phyloP scores from a whole-genome alignment of 106 monocot genomes.

The Hemerocallis citrina region DNA sequence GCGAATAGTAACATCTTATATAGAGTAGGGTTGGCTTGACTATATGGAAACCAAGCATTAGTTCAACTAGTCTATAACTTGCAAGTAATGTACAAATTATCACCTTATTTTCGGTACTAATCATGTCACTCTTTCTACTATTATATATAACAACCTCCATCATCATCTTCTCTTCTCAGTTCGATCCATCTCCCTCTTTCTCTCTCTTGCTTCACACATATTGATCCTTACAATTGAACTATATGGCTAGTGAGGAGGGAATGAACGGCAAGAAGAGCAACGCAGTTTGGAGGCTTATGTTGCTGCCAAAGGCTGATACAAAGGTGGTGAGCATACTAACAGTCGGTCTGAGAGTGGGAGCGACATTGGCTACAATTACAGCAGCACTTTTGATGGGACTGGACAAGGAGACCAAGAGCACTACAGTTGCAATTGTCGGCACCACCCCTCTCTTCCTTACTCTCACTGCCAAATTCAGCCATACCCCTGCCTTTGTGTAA shows the following conservation, averaged over 20 bases:
- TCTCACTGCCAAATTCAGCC: slow-evolving; percentile 36
- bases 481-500: slow-evolving; percentile 69
- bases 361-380: slow-evolving; percentile 18
- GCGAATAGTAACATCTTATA: neutral
- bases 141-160: neutral
- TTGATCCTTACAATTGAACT: neutral
- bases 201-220: neutral
- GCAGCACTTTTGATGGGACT: slow-evolving; percentile 52
- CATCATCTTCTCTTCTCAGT: too few relatives aligned
- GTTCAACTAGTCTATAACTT: neutral
- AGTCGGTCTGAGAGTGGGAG: slow-evolving; percentile 17
- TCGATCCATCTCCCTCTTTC: too few relatives aligned
- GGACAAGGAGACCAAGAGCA: slow-evolving; percentile 40
- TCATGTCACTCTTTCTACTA: too few relatives aligned
- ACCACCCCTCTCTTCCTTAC: slow-evolving; percentile 39
- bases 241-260: neutral
- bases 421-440: slow-evolving; percentile 43
- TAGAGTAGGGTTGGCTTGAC: neutral
- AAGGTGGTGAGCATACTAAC: neutral
- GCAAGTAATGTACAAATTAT: neutral
- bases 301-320: neutral
- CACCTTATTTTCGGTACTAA: too few relatives aligned
- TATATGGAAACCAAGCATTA: neutral
- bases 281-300: neutral
- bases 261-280: neutral